Evolutionary conservation across 2,329 filamentous ascomycete species (phyloP).

Genomic region (Penicillium sp.): DNA sequence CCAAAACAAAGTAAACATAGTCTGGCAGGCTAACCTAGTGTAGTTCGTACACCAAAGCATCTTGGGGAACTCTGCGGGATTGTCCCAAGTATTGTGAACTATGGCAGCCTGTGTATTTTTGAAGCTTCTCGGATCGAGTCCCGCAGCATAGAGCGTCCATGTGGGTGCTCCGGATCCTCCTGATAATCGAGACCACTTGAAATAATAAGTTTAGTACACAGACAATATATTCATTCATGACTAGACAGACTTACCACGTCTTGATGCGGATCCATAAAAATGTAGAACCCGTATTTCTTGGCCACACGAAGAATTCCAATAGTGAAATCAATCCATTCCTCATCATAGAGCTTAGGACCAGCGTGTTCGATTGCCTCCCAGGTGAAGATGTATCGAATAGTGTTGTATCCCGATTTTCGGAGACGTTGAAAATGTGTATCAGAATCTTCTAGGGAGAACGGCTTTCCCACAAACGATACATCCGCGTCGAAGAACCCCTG

Average conservation of each 20-base stretch:
- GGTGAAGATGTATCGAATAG: slow-evolving; percentile 90
- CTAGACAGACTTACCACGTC: slow-evolving; percentile 65
- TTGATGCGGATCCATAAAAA: slow-evolving; percentile 98
- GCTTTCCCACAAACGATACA: slow-evolving; percentile 77
- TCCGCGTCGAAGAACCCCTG: slow-evolving; percentile 87
- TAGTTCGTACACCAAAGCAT: slow-evolving; percentile 99
- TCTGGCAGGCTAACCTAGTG: slow-evolving; percentile 71
- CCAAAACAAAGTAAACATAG: slow-evolving; percentile 92
- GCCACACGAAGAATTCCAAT: slow-evolving; percentile 74
- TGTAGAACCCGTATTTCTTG: slow-evolving; percentile 82
- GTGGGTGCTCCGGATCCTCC: slow-evolving; percentile 92
- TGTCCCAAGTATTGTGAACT: slow-evolving; percentile 85
- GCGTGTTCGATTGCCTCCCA: slow-evolving; percentile 95
- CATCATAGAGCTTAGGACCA: slow-evolving; percentile 84
- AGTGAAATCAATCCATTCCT: slow-evolving; percentile 85
- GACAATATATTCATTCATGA: no score
- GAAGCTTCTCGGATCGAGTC: slow-evolving; percentile 78
- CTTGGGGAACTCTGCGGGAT: slow-evolving; percentile 80
- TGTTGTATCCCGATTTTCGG: slow-evolving; percentile 87
- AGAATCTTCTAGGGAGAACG: slow-evolving; percentile 74
- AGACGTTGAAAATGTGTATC: slow-evolving; percentile 76
- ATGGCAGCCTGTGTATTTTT: slow-evolving; percentile 79
- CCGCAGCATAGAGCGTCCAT: slow-evolving; percentile 94
- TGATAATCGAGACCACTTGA: slow-evolving; percentile 81
- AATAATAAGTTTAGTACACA: slow-evolving; percentile 18